Evolutionary conservation across 2,329 filamentous ascomycete genomes (phyloP).

Genomic region (Tolypocladium album): DNA sequence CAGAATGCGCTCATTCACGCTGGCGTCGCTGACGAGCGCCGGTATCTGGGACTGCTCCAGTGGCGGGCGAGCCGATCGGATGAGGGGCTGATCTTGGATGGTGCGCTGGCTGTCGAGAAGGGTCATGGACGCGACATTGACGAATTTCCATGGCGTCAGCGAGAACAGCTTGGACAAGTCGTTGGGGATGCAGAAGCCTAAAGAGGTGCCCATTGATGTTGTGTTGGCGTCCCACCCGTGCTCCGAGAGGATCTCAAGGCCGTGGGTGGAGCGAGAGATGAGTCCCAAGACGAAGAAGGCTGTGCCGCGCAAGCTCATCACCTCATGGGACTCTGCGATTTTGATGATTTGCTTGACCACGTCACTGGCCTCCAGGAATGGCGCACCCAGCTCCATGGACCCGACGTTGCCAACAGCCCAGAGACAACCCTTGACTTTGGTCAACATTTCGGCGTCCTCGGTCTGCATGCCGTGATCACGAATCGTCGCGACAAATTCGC

Average conservation of each 20-base stretch:
- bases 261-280: slow-evolving; percentile 84
- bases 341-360: slow-evolving; percentile 79
- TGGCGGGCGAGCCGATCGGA: slow-evolving; percentile 28
- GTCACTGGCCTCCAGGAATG: slow-evolving; percentile 82
- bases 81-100: slow-evolving; percentile 31
- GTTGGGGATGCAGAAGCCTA: slow-evolving; percentile 79
- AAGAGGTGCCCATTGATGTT: slow-evolving; percentile 67
- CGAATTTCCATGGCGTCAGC: slow-evolving; percentile 48
- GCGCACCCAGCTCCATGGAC: slow-evolving; percentile 93
- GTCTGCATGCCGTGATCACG: slow-evolving; percentile 76
- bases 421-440: slow-evolving; percentile 91
- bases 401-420: slow-evolving; percentile 98
- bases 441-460: slow-evolving; percentile 73
- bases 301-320: slow-evolving; percentile 88
- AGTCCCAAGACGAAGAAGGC: slow-evolving; percentile 93
- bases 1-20: slow-evolving; percentile 68
- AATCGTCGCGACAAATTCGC: slow-evolving; percentile 84
- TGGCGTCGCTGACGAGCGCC: slow-evolving; percentile 44
- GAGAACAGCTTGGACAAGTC: slow-evolving; percentile 71
- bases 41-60: slow-evolving; percentile 30
- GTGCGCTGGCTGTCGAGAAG: slow-evolving; percentile 44
- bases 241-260: slow-evolving; percentile 81
- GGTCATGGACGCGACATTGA: slow-evolving; percentile 33
- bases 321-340: slow-evolving; percentile 79
- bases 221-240: slow-evolving; percentile 90